Percentiles rank a stretch among this genome's conserved stretches.
phyloP scores from a whole-genome alignment of 2,329 filamentous ascomycete species.

The Microdochium paspali region DNA sequence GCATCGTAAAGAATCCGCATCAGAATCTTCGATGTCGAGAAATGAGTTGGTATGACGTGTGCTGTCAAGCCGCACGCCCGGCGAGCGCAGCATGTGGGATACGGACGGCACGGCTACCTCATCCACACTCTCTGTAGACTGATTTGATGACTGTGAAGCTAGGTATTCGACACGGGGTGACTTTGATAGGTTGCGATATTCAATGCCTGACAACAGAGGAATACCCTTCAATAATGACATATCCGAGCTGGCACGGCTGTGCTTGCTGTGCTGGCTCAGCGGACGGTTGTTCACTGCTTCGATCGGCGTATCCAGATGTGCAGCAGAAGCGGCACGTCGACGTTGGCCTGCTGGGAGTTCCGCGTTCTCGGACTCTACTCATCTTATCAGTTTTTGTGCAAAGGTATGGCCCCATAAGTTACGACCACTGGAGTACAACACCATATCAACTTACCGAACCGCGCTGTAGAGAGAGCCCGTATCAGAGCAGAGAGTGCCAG shows the following conservation, averaged over 20 bases:
- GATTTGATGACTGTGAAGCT: constrained; percentile 16
- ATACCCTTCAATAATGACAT: constrained; percentile 50
- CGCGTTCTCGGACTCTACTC: constrained; percentile 20
- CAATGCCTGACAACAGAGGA: constrained; percentile 34
- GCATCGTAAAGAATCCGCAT: constrained; percentile 54
- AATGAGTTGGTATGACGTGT: constrained; percentile 41
- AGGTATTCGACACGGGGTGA: constrained; percentile 39
- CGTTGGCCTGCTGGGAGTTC: constrained; percentile 33
- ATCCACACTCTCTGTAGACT: constrained; percentile 31
- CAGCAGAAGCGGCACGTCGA: constrained; percentile 51
- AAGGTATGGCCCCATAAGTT: no score
- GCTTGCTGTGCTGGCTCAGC: constrained; percentile 52
- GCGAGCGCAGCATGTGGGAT: constrained; percentile 37
- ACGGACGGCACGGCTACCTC: constrained; percentile 35
- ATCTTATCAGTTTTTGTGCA: not conserved
- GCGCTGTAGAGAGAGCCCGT: constrained; percentile 42
- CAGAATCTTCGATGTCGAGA: constrained; percentile 61
- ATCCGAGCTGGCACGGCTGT: constrained; percentile 64
- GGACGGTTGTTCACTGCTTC: constrained; percentile 41
- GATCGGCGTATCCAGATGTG: constrained; percentile 47
- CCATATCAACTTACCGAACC: not conserved
- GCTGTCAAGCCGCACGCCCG: constrained; percentile 43
- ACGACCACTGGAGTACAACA: constrained; percentile 1
- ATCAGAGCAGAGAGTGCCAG: constrained; percentile 70
- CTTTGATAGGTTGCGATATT: constrained; percentile 30